Base-by-base conservation (phyloP, 805 yeast genomes). In the Starmera quercuum region DNA sequence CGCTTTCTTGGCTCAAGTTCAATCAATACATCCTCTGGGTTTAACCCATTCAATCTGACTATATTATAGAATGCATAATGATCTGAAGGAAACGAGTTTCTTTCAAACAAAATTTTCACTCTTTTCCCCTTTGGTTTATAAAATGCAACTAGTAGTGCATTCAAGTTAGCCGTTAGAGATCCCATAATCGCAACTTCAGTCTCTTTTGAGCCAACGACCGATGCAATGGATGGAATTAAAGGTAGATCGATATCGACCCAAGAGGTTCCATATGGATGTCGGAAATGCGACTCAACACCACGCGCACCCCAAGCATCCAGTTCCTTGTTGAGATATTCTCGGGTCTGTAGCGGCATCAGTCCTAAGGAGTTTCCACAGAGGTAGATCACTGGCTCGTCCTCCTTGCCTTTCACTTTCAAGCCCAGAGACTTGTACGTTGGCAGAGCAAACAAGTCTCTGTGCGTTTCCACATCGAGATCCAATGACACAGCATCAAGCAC, bases 281-380 rank as follows among this genome's bases (percentile, higher is more conserved):
- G 68, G 58, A 81, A 81, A 56, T 88, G 97, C 0, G 92, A 74
- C 41, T 83, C 87, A 7, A 88, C 97, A 3, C 78, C 97, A 22
- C 87, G 62, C 19, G 55, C 64, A 20, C 74, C 65, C 97, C 97
- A 88, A 0, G 92, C 95, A 42, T 76, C 71, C 31, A 88, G 61
- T 55, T 88, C 97, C 26, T 63, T 67, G 31, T 58, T 57, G 12
- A 88, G 61, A 12, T 83, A 82, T 6, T 44, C 41, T 22, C 72
- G 62, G 0, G 88, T 78, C 7, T 63, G 51, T 32, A 58, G 63
- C 0, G 97, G 97, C 88, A 86, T 83, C 38, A 88, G 60, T 0
- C 97, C 97, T 6, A 88, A 71, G n/a, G 95, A 85, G 61, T 88
- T 90, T 3, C 97, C 97, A 58, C 95, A 86, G 30, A 88, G 63